Evolutionary conservation across 768 basidiomycete species (phyloP), one percentile per base, ranked within the genome.

Genomic region (Leccinum ochraceum): DNA sequence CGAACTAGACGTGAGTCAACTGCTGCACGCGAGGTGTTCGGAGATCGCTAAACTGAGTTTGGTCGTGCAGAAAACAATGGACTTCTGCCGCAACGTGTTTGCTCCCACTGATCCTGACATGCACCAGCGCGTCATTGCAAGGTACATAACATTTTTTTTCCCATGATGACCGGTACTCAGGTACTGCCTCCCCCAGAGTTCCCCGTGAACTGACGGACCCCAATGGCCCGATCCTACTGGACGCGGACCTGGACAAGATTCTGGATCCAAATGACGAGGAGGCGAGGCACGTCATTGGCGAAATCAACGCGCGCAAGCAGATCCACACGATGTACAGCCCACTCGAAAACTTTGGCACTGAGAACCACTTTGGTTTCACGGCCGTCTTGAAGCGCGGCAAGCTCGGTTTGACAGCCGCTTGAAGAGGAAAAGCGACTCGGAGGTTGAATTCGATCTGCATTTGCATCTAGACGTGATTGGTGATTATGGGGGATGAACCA

Each of bases 231-330:
- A 49, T 60, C 42, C 20, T 60, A 39, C 9, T 54, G 0, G 58
- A 60, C 36, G 49, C n/a, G 1, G 54, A 62, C 28, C n/a, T 60
- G 4, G 14, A 56, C 11, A 28, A 6, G 34, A 39, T 53, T 8
- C 28, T 62, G 9, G 59, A 56, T 56, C 32, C 28, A 1, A 36
- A 34, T 7, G 59, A 62, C 32, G 59, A 61, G 14, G 66, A 67
- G 6, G 59, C 62, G 2, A 64, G 28, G 53, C 10, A 28, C 3
- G 62, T 67, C 4, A 32, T 67, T 17, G 24, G 46, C 9, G 59
- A 64, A 53, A 60, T 67, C 24, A 67, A 67, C 30, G 54, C 57
- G 11, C 58, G 66, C 53, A 67, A 67, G 34, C 62, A 57, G 22
- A 56, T 63, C 7, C 59, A 60, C 24, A 46, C 44, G 32, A 67